Conservation (phyloP, 495 filamentous ascomycete genomes). For the Daldinia bambusicola region DNA sequence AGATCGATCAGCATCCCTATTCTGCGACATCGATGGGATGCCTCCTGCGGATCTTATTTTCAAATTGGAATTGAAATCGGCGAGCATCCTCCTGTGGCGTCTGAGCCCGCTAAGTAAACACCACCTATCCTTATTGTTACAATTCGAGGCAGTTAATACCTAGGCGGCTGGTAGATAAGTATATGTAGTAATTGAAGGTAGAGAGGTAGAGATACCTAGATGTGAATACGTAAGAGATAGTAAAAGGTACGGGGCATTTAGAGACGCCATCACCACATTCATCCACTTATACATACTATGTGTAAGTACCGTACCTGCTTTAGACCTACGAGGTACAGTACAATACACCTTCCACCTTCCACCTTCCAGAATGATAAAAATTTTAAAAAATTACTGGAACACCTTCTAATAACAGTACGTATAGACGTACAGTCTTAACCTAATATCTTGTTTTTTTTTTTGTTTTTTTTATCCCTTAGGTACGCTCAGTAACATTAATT, state of each 20-base stretch:
- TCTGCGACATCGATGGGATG: constrained; percentile 19
- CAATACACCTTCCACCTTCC: constrained; percentile 1
- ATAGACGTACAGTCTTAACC: too few relatives aligned
- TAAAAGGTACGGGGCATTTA: neutral
- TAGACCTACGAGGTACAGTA: neutral
- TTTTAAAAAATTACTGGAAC: neutral
- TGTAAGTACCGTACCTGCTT: constrained; percentile 1
- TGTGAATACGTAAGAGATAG: neutral
- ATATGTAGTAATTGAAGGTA: too few relatives aligned
- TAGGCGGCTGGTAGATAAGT: too few relatives aligned
- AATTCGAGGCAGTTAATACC: too few relatives aligned
- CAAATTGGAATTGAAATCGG: constrained; percentile 12
- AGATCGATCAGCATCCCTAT: constrained; percentile 35
- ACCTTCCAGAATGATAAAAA: constrained; percentile 8
- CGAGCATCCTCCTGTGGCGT: constrained; percentile 12
- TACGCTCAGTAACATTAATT: neutral
- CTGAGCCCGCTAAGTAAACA: neutral
- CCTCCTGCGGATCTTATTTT: constrained; percentile 23
- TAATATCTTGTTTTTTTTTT: neutral
- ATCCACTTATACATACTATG: neutral
- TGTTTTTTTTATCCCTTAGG: neutral
- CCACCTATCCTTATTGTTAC: neutral
- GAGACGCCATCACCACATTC: constrained; percentile 3
- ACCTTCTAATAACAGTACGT: neutral
- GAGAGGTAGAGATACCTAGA: too few relatives aligned